These are phyloP conservation scores for Cynara cardunculus DNA, from an alignment of 129 eudicot species.

Conservation along the genomic window DNA sequence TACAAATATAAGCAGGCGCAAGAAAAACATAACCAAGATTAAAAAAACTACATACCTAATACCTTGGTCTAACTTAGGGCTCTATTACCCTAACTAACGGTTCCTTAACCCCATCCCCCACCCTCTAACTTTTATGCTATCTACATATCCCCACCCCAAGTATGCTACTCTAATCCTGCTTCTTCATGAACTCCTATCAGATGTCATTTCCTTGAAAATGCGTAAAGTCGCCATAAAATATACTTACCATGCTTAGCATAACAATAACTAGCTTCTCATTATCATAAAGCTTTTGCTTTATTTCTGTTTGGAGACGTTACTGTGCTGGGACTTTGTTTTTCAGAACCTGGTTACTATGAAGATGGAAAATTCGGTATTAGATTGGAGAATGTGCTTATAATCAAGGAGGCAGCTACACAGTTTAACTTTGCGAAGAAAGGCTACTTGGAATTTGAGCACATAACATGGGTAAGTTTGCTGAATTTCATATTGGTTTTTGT, in stretches of 20 bases:
- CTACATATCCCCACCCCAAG: no score
- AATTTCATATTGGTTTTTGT: background rate
- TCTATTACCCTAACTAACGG: no score
- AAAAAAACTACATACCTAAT: no score
- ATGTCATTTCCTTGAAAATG: no score
- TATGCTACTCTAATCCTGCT: no score
- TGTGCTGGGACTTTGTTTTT: background rate
- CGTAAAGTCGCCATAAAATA: no score
- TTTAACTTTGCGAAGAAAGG: constrained; percentile 87
- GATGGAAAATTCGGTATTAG: constrained; percentile 93
- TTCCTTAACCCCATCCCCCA: no score
- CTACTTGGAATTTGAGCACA: constrained; percentile 82
- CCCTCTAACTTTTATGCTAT: no score
- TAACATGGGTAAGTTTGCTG: constrained; percentile 76
- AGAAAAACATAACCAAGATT: no score
- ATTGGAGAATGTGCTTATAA: constrained; percentile 89
- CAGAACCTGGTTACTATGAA: constrained; percentile 99
- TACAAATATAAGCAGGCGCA: no score
- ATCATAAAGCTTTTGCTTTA: background rate
- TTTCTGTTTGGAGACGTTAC: background rate
- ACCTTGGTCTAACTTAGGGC: no score
- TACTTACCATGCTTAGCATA: background rate
- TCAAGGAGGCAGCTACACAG: constrained; percentile 78
- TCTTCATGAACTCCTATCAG: no score
- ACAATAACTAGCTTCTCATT: background rate